phyloP scores from a whole-genome alignment of 2,329 filamentous ascomycete species.

The Fragosphaeria purpurea region DNA sequence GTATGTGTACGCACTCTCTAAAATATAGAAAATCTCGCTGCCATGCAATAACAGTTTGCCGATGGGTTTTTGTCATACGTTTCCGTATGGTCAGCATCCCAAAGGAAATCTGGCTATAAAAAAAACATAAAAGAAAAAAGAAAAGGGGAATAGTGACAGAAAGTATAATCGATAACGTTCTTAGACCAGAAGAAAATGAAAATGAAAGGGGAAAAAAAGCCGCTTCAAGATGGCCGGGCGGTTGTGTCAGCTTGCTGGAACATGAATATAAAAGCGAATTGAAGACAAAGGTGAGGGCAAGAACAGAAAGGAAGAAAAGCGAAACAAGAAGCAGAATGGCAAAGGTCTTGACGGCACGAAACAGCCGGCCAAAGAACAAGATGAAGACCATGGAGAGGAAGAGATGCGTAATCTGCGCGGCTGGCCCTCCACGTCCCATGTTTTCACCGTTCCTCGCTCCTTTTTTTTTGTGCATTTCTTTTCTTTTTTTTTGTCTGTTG shows the following conservation, averaged over 20 bases:
- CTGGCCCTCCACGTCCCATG: not conserved
- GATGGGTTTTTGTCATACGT: not conserved
- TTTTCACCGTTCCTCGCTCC: too few relatives aligned
- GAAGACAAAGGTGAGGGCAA: not conserved
- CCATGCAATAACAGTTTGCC: too few relatives aligned
- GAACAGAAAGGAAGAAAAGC: not conserved
- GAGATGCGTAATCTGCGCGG: not conserved
- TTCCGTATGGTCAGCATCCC: not conserved
- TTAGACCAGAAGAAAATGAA: not conserved
- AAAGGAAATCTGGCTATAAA: not conserved
- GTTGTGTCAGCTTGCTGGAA: too few relatives aligned
- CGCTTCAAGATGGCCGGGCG: not conserved
- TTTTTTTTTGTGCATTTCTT: too few relatives aligned
- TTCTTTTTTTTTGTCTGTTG: too few relatives aligned
- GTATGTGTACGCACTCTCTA: too few relatives aligned
- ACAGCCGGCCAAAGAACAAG: too few relatives aligned
- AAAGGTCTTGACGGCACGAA: too few relatives aligned
- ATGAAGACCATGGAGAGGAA: not conserved
- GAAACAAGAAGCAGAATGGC: not conserved
- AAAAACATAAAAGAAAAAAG: not conserved
- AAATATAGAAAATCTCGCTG: too few relatives aligned
- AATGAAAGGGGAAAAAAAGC: not conserved
- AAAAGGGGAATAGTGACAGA: not conserved
- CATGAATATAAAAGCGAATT: too few relatives aligned
- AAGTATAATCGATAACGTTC: not conserved